Evolutionary conservation across 2,329 filamentous ascomycete species (phyloP).

Genomic region (Colletotrichum plurivorum): DNA sequence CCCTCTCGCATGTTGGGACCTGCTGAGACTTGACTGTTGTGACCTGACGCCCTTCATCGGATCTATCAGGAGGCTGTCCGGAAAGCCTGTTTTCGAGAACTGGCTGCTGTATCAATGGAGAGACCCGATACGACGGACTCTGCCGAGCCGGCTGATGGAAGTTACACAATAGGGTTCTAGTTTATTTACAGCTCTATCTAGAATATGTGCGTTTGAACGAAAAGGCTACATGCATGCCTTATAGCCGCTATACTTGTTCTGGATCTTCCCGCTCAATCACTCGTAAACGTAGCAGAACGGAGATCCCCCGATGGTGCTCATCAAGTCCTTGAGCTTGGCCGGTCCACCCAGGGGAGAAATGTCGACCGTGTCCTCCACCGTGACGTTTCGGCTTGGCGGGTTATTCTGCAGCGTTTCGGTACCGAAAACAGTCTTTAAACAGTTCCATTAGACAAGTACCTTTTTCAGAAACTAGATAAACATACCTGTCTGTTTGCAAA

Average conservation of each 20-base stretch:
- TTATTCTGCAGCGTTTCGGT: conserved; percentile 59
- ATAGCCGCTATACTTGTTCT: background rate
- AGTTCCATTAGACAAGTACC: too few relatives aligned
- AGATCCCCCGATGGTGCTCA: conserved; percentile 55
- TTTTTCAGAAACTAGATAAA: background rate
- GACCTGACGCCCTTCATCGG: background rate
- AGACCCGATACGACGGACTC: too few relatives aligned
- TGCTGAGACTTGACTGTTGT: background rate
- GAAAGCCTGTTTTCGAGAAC: background rate
- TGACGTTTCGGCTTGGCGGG: conserved; percentile 57
- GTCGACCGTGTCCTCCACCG: conserved; percentile 55
- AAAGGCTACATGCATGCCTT: background rate
- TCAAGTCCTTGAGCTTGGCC: conserved; percentile 51
- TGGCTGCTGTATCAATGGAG: too few relatives aligned
- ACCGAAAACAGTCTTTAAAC: conserved; percentile 49
- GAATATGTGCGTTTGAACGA: background rate
- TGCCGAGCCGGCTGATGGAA: too few relatives aligned
- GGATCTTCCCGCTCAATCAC: background rate
- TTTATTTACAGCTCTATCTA: background rate
- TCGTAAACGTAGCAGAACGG: conserved; percentile 62
- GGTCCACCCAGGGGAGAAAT: conserved; percentile 51
- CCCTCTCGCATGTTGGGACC: background rate
- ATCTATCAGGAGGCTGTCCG: background rate
- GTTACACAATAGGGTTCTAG: background rate
- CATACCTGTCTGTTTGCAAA: conserved; percentile 51